These are phyloP conservation scores for Fusarium begoniae DNA, from an alignment of 2,329 filamentous ascomycete genomes.

Conservation along the genomic window DNA sequence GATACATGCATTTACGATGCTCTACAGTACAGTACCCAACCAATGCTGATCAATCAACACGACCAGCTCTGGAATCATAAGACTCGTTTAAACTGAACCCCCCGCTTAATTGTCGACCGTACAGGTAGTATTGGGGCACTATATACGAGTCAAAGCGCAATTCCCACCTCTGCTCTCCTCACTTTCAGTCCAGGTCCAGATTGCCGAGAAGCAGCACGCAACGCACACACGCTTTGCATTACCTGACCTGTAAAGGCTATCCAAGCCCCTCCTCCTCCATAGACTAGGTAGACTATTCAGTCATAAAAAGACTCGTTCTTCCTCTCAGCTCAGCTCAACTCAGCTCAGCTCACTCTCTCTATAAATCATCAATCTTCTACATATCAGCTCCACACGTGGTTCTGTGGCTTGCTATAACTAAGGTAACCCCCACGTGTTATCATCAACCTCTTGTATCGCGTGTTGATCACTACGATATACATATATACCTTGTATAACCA, in stretches of 20 bases:
- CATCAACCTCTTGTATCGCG: neutral
- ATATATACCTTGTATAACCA: neutral
- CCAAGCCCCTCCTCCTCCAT: neutral
- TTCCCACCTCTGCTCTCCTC: neutral
- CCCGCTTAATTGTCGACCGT: neutral
- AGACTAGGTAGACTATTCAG: neutral
- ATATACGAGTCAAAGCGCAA: conserved; percentile 23
- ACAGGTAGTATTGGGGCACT: neutral
- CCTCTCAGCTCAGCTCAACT: neutral
- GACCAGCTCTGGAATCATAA: neutral
- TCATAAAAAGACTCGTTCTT: neutral
- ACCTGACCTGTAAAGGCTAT: neutral
- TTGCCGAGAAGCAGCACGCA: conserved; percentile 15
- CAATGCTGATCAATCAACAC: neutral
- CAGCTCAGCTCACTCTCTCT: neutral
- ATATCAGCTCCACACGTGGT: neutral
- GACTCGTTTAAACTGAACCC: neutral
- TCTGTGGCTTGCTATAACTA: neutral
- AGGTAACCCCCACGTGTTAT: neutral
- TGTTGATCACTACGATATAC: neutral
- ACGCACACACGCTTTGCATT: neutral
- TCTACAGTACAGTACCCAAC: neutral
- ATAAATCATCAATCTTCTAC: neutral
- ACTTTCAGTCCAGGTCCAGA: neutral
- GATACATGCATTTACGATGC: neutral